These are phyloP conservation scores for Cutaneotrichosporon curvatum DNA, from an alignment of 1,284 basidiomycete species.

Conservation along the genomic window DNA sequence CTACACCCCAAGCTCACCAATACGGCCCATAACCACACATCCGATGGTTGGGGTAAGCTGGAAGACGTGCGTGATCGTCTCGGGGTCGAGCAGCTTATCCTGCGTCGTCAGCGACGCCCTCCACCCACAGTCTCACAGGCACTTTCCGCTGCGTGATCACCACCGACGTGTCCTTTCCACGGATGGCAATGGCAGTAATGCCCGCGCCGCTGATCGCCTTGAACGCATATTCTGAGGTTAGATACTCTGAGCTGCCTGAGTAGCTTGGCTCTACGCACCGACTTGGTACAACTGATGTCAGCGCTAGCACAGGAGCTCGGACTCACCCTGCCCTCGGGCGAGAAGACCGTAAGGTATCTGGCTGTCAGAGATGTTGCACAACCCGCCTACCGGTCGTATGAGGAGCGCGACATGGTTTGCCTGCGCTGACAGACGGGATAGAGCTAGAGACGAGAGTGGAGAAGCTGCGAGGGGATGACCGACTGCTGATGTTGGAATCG, in stretches of 20 bases:
- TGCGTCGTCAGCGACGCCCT: conserved; percentile 39
- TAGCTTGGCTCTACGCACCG: conserved; percentile 55
- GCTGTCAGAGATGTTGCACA: conserved; percentile 9
- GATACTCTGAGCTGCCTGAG: neutral
- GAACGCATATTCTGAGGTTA: conserved; percentile 85
- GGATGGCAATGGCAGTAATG: conserved; percentile 84
- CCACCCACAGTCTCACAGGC: conserved; percentile 55
- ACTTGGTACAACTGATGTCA: conserved; percentile 69
- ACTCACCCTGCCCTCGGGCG: conserved; percentile 48
- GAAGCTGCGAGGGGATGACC: neutral
- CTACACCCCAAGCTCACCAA: conserved; percentile 55
- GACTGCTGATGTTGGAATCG: neutral
- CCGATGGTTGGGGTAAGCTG: conserved; percentile 94
- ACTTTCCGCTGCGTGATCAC: conserved; percentile 98
- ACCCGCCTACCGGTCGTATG: conserved; percentile 41
- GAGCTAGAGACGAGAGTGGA: no score
- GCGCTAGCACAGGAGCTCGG: neutral
- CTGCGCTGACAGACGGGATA: neutral
- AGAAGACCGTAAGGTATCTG: conserved; percentile 50
- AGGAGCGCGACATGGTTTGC: conserved; percentile 40
- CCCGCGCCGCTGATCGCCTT: conserved; percentile 97
- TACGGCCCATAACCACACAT: conserved; percentile 93
- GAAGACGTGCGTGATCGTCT: conserved; percentile 91
- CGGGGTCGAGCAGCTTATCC: conserved; percentile 97
- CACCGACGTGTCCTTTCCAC: conserved; percentile 89